Conservation (phyloP, 1,284 basidiomycete species). For the Erythrobasidium hasegawianum region DNA sequence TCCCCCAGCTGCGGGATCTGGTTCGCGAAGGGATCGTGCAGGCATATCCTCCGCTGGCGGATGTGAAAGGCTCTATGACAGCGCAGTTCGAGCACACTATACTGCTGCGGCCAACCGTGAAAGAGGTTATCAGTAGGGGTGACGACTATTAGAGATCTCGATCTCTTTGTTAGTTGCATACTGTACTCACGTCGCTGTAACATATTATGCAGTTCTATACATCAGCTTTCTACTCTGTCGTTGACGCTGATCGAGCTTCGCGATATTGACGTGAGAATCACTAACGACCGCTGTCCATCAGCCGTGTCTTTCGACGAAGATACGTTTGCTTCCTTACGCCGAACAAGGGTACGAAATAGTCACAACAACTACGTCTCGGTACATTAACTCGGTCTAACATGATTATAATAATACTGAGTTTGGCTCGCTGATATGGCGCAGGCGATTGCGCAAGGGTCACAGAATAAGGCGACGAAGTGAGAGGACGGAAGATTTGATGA, state of each 20-base stretch:
- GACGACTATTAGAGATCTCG: constrained; percentile 24
- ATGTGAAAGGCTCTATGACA: constrained; percentile 68
- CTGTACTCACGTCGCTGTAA: background rate
- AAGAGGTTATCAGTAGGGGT: constrained; percentile 69
- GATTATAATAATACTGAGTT: no score
- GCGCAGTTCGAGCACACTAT: constrained; percentile 97
- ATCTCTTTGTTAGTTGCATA: background rate
- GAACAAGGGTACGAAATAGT: no score
- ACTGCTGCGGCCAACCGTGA: constrained; percentile 80
- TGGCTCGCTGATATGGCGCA: no score
- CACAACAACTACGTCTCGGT: no score
- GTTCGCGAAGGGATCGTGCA: constrained; percentile 83
- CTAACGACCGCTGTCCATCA: no score
- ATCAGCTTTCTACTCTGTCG: background rate
- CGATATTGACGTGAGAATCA: no score
- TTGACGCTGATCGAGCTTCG: background rate
- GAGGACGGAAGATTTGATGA: background rate
- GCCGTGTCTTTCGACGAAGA: no score
- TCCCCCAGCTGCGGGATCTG: constrained; percentile 85
- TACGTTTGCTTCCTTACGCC: no score
- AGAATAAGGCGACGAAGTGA: no score
- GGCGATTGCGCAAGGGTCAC: no score
- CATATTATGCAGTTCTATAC: no score
- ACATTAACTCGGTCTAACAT: no score
- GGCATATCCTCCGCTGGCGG: constrained; percentile 91